phyloP scores from a whole-genome alignment of 2,329 filamentous ascomycete species.

The Microsporum ferrugineum region DNA sequence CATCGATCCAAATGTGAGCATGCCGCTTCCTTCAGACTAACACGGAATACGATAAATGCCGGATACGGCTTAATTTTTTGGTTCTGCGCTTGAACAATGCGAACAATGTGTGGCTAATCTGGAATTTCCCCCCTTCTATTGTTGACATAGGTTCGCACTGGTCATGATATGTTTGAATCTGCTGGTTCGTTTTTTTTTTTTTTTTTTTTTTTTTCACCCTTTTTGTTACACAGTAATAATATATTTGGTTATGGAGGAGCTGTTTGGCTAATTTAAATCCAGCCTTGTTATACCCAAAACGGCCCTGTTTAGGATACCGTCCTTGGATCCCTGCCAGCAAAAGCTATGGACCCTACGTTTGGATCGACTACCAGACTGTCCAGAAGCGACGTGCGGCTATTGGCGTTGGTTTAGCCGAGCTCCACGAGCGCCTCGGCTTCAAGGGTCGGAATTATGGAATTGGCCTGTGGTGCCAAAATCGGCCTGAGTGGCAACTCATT shows the following conservation, averaged over 20 bases:
- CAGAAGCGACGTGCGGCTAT: constrained; percentile 69
- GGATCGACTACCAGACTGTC: constrained; percentile 74
- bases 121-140: not conserved
- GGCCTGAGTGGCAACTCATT: constrained; percentile 78
- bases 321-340: constrained; percentile 65
- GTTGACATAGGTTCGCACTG: constrained; percentile 45
- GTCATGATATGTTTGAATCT: constrained; percentile 70
- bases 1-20: constrained; percentile 52
- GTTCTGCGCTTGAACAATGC: not conserved
- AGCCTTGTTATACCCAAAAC: constrained; percentile 51
- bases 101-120: not conserved
- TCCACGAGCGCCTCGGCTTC: constrained; percentile 63
- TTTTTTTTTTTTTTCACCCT: not conserved
- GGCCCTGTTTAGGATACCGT: constrained; percentile 66
- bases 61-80: too few relatives aligned
- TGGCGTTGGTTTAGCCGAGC: constrained; percentile 70
- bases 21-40: not conserved
- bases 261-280: constrained; percentile 5
- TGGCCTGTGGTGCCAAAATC: constrained; percentile 77
- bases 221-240: constrained; percentile 3
- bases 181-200: constrained; percentile 30
- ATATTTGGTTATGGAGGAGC: constrained; percentile 3
- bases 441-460: constrained; percentile 57
- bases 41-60: too few relatives aligned
- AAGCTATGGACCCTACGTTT: constrained; percentile 65